Evolutionary conservation across 371 early-diverging fungal genomes (phyloP), one percentile per base, ranked within the genome.

Genomic region (Rhizopus sp.): DNA sequence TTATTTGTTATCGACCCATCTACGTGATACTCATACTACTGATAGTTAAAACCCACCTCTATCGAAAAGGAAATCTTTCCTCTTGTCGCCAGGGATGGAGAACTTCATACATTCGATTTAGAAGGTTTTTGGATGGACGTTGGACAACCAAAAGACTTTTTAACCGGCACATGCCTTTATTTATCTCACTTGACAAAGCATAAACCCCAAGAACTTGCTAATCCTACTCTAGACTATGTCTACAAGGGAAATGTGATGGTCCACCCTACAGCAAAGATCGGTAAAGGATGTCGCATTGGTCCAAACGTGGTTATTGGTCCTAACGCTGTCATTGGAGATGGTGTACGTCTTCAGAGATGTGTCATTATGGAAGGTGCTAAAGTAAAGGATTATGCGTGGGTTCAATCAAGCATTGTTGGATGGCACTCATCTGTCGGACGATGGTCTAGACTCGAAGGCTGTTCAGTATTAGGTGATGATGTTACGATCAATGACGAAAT

Each of bases 41-140:
- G 23, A 23, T 74, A 92, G 88, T 84, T 90, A 60, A 87, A 86
- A 64, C 97, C 97, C 29, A 97, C 96, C 15, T 95, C 95, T 7
- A 98, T 98, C 59, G 99, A 99, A 77, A 98, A 95, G 74, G 99
- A 99, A 68, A 85, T 98, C 12, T 99, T 99, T 86, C 99, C 99
- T 29, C 57, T 57, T 55, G 93, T 99, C 89, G 98, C 98, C 9
- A 71, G 73, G 16, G 93, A 94, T 55, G 68, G 71, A 30, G 85
- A 92, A 68, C 86, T 99, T 54, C 93, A 93, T 71, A 86, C 93
- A 33, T 97, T 95, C 76, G 93, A 94, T 34, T 84, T 99, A 53
- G 90, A 95, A 53, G 99, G 99, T 55, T 99, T 93, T 88, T 99
- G 99, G 99, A 97, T 96, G 97, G 99, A 99, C 68, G 99, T 99